Conservation (phyloP, 2,329 filamentous ascomycete species). For the Coniella vitis region DNA sequence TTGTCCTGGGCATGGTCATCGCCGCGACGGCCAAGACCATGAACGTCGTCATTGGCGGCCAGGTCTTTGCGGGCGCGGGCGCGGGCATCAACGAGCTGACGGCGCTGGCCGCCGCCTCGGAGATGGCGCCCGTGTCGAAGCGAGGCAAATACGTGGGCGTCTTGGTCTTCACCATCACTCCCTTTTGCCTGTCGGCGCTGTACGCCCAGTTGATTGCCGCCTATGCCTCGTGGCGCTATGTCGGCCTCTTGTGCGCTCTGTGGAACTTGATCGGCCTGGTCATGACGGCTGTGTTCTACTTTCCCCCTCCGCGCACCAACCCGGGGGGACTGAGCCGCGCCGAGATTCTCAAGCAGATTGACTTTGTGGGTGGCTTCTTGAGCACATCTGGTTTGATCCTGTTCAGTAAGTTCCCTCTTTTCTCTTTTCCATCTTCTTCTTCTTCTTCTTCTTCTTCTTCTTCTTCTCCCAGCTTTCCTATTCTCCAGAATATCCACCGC, state of each 20-base stretch:
- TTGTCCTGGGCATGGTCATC: conserved; percentile 54
- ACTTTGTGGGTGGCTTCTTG: conserved; percentile 44
- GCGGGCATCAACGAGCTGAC: conserved; percentile 64
- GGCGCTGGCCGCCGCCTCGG: conserved; percentile 59
- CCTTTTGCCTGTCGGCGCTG: conserved; percentile 55
- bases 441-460: no score
- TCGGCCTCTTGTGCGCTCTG: conserved; percentile 44
- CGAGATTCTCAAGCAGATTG: conserved; percentile 38
- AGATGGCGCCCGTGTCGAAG: conserved; percentile 59
- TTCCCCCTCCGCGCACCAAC: conserved; percentile 41
- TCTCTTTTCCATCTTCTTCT: no score
- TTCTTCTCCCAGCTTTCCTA: no score
- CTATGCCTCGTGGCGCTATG: conserved; percentile 45
- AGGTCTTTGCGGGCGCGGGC: conserved; percentile 53
- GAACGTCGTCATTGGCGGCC: conserved; percentile 54
- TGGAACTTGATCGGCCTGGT: conserved; percentile 47
- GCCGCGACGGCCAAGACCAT: conserved; percentile 50
- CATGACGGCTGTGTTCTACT: conserved; percentile 45
- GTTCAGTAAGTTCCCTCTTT: conserved; percentile 24
- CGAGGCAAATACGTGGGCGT: conserved; percentile 56
- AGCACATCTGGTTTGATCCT: conserved; percentile 42
- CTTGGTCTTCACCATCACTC: conserved; percentile 54
- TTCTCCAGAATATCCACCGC: no score
- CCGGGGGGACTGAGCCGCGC: conserved; percentile 29
- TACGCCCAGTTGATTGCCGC: conserved; percentile 49